Conservation (phyloP, 495 filamentous ascomycete genomes). For the Lasiosphaeriaceae sp. region DNA sequence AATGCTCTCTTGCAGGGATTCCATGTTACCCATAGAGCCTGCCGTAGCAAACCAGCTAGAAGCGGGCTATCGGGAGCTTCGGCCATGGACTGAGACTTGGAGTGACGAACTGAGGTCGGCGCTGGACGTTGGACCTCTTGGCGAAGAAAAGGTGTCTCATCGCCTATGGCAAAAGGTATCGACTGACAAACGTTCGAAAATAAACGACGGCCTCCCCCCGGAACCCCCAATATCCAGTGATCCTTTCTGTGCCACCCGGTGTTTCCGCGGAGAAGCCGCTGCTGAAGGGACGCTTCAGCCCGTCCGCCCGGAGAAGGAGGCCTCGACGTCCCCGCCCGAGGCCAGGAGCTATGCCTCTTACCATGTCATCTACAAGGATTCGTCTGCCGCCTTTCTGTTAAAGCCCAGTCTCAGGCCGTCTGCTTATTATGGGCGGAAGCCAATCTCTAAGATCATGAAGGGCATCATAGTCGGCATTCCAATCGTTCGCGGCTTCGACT, state of each 20-base stretch:
- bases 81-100: constrained; percentile 92
- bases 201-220: constrained; percentile 22
- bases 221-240: constrained; percentile 50
- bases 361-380: constrained; percentile 80
- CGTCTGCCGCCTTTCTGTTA: constrained; percentile 69
- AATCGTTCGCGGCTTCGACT: constrained; percentile 83
- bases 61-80: constrained; percentile 77
- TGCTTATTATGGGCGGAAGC: constrained; percentile 69
- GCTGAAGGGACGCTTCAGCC: constrained; percentile 46
- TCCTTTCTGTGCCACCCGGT: constrained; percentile 50
- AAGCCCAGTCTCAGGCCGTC: constrained; percentile 78
- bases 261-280: constrained; percentile 53
- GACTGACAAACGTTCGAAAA: constrained; percentile 34
- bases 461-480: constrained; percentile 77
- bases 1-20: constrained; percentile 51
- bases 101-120: constrained; percentile 87
- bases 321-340: constrained; percentile 22
- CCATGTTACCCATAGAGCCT: constrained; percentile 84
- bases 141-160: constrained; percentile 86
- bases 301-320: constrained; percentile 36
- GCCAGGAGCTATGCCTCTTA: constrained; percentile 57
- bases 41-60: constrained; percentile 91
- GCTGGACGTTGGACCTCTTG: constrained; percentile 81
- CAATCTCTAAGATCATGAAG: constrained; percentile 79
- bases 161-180: constrained; percentile 67